phyloP scores from a whole-genome alignment of 2,329 filamentous ascomycete species.

The Alternaria triticimaculans region DNA sequence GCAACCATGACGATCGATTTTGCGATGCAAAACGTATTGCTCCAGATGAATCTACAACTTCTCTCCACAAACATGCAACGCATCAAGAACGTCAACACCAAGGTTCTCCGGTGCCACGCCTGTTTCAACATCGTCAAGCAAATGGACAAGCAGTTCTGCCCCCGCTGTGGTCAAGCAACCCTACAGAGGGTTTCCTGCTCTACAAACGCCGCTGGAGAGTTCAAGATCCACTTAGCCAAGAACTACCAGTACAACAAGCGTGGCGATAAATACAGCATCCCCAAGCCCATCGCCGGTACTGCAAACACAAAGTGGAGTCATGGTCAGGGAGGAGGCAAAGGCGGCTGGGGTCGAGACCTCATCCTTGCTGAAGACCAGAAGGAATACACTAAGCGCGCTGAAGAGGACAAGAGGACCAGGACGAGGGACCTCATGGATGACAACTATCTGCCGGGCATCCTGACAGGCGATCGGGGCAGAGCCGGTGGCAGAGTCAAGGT shows the following conservation, averaged over 20 bases:
- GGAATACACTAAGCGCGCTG: conserved; percentile 74
- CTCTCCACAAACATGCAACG: conserved; percentile 79
- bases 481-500: conserved; percentile 74
- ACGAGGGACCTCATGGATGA: conserved; percentile 91
- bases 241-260: conserved; percentile 97
- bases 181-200: conserved; percentile 85
- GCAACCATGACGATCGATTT: conserved; percentile 95
- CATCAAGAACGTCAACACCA: conserved; percentile 85
- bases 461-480: conserved; percentile 77
- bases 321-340: conserved; percentile 75
- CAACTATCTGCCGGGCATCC: conserved; percentile 84
- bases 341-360: conserved; percentile 83
- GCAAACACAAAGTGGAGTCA: conserved; percentile 74
- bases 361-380: conserved; percentile 96
- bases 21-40: conserved; percentile 95
- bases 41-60: conserved; percentile 93
- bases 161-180: conserved; percentile 85
- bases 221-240: conserved; percentile 85
- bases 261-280: conserved; percentile 90
- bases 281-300: conserved; percentile 83
- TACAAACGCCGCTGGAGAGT: conserved; percentile 79
- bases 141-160: conserved; percentile 90
- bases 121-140: conserved; percentile 81
- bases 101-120: conserved; percentile 85
- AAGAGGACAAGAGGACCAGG: conserved; percentile 69